These are phyloP conservation scores for Dovyalis caffra DNA, from an alignment of 345 rosid species.

Conservation along the genomic window DNA sequence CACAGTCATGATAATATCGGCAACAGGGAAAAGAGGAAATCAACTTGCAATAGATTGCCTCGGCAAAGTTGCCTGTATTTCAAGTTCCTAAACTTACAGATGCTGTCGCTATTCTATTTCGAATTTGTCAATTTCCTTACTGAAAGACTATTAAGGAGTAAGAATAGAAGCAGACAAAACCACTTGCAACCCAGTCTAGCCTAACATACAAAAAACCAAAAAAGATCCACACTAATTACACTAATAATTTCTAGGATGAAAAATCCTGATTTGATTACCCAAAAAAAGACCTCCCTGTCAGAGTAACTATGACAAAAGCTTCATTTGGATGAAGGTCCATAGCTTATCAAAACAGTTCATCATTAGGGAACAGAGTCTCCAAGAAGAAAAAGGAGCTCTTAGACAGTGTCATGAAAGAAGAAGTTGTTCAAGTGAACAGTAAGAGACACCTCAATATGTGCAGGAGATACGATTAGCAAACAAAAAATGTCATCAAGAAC, in stretches of 20 bases:
- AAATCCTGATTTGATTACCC: neutral
- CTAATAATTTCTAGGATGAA: neutral
- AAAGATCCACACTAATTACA: neutral
- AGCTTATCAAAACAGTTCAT: constrained; percentile 49
- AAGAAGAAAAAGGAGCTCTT: neutral
- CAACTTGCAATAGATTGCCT: constrained; percentile 38
- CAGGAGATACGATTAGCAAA: neutral
- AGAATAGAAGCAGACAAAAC: neutral
- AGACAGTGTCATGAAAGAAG: neutral
- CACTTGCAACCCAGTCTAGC: neutral
- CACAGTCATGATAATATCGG: constrained; percentile 21
- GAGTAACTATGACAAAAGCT: constrained; percentile 86
- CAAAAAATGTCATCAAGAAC: neutral
- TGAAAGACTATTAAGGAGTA: neutral
- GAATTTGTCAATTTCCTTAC: neutral
- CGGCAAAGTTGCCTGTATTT: constrained; percentile 43
- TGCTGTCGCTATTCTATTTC: neutral
- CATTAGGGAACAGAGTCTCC: constrained; percentile 39
- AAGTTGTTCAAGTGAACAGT: neutral
- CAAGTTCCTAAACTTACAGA: neutral
- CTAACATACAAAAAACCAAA: neutral
- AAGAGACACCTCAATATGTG: neutral
- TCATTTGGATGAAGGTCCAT: constrained; percentile 64
- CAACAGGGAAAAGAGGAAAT: constrained; percentile 52
- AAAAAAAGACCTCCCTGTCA: constrained; percentile 44